Base-by-base conservation (phyloP, 192 early-diverging fungal genomes). In the Cladochytrium replicatum region DNA sequence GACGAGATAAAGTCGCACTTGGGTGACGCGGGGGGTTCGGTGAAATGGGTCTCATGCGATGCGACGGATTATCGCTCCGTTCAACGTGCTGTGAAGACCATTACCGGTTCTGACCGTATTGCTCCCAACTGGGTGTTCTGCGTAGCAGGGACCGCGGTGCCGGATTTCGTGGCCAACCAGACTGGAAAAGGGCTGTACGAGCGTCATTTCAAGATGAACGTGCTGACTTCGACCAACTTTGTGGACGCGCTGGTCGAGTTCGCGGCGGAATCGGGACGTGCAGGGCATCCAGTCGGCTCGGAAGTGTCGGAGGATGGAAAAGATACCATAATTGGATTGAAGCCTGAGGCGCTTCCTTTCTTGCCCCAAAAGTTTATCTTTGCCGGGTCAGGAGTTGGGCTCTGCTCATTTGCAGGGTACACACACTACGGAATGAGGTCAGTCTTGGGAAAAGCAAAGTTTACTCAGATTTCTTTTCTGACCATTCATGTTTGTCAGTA, bases 401-500 rank as follows among this genome's bases (percentile, higher is more conserved):
- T 62, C 9, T 41, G 66, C 34, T 57, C 58, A 23, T 55, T 75
- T 28, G 44, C 55, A 27, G 72, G 72, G 3, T 75, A 62, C 45
- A 46, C 65, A 6, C 48, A 41, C 0, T 75, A 75, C 53, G 11
- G 50, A 17, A 60, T 58, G 11, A 60, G 61, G 58, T 60, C 15
- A 25, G 55, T 6, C 28, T 37, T 6, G 17, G n/a, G 3, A 29
- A 28, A n/a, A 3, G 13, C 13, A 21, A 8, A n/a, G 6, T 24
- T 3, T 0, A 23, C 40, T 52, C 8, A 25, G 4, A 47, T n/a
- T 23, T 29, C 34, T 31, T 48, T 52, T 25, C 29, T 29, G 9
- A 24, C 9, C 40, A 11, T n/a, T 22, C n/a, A n/a, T n/a, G n/a
- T n/a, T n/a, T 7, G 29, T 15, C 30, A 61, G 55, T 43, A 75